Conservation (phyloP, 345 rosid species). For the Citrus cavaleriei region DNA sequence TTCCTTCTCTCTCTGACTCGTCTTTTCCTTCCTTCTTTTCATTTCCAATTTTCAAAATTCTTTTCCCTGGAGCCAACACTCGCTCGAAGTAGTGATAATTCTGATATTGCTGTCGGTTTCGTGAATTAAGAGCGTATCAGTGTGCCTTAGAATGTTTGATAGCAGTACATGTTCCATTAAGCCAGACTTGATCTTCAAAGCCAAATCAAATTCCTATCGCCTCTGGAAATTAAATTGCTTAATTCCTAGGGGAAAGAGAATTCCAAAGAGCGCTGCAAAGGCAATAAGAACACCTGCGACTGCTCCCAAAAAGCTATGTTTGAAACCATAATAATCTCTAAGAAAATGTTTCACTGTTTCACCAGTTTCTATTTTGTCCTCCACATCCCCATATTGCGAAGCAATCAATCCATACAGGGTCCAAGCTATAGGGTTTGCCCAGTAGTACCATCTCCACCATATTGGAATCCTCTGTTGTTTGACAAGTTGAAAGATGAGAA, state of each 20-base stretch:
- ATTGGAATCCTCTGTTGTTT: conserved; percentile 46
- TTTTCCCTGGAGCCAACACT: too few species aligned
- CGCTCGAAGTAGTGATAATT: too few species aligned
- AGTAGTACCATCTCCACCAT: conserved; percentile 74
- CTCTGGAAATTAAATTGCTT: conserved; percentile 71
- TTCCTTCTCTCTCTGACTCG: too few species aligned
- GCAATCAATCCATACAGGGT: conserved; percentile 47
- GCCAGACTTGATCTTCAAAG: not conserved
- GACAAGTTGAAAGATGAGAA: not conserved
- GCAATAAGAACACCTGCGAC: conserved; percentile 50
- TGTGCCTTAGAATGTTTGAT: too few species aligned
- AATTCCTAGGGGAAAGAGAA: conserved; percentile 64
- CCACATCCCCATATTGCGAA: conserved; percentile 51
- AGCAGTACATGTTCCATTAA: not conserved
- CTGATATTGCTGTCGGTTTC: too few species aligned
- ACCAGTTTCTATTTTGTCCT: conserved; percentile 32
- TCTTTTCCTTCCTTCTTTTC: too few species aligned
- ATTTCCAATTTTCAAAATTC: too few species aligned
- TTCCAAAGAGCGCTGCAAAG: conserved; percentile 40
- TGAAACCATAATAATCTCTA: conserved; percentile 47
- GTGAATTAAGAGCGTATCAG: too few species aligned
- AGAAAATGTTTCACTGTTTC: conserved; percentile 51
- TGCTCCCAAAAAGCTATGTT: conserved; percentile 51
- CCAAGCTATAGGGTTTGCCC: conserved; percentile 54
- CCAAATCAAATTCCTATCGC: conserved; percentile 20